phyloP scores from a whole-genome alignment of 208 protist genomes.

The Endotrypanum monterogeii region DNA sequence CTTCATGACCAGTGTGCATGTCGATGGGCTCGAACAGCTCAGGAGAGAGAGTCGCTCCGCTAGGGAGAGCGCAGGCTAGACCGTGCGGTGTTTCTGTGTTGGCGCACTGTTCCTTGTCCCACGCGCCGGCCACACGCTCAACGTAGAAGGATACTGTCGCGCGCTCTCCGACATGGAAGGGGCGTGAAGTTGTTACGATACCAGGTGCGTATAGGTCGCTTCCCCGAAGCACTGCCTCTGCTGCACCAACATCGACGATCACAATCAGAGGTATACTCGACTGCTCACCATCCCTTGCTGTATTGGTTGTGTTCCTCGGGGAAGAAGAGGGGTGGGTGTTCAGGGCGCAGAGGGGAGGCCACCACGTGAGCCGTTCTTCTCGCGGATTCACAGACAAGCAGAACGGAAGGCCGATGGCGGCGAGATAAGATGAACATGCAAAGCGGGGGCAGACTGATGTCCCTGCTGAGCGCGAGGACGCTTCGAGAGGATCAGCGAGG shows the following conservation, averaged over 20 bases:
- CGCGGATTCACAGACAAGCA: conserved; percentile 21
- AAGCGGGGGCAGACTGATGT: conserved; percentile 6
- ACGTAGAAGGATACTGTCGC: conserved; percentile 41
- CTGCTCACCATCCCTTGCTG: not conserved
- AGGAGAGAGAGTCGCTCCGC: conserved; percentile 16
- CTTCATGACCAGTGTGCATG: not conserved
- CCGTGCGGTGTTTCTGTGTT: not conserved
- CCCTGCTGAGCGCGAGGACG: not conserved
- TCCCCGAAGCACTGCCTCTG: conserved; percentile 88
- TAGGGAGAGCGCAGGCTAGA: conserved; percentile 18
- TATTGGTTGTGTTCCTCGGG: not conserved
- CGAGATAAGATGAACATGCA: conserved; percentile 6
- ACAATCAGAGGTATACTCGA: conserved; percentile 26
- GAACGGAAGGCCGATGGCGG: conserved; percentile 16
- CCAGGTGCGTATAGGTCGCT: conserved; percentile 85
- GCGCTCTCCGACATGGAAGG: conserved; percentile 30
- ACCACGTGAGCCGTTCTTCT: conserved; percentile 4
- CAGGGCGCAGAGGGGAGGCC: conserved; percentile 10
- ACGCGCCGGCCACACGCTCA: conserved; percentile 6
- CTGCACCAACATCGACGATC: conserved; percentile 78
- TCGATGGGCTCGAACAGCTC: conserved; percentile 10
- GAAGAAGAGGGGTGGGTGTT: not conserved
- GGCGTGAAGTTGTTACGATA: conserved; percentile 35
- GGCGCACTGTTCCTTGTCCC: not conserved
- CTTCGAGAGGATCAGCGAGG: conserved; percentile 2